These are phyloP conservation scores for Trypanosoma grayi DNA, from an alignment of 208 protist species.

Conservation along the genomic window DNA sequence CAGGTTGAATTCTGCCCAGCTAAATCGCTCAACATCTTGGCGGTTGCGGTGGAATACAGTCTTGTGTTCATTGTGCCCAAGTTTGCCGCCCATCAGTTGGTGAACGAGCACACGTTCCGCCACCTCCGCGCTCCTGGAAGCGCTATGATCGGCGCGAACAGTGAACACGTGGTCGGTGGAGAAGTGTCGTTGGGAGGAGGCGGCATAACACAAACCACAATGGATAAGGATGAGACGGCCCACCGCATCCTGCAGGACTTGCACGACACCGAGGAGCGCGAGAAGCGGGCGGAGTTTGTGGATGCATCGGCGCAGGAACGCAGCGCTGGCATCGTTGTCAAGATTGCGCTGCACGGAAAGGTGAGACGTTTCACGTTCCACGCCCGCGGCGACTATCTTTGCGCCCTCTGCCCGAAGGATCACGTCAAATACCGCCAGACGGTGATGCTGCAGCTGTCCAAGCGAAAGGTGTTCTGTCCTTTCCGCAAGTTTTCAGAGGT, in stretches of 20 bases:
- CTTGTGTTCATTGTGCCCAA: conserved; percentile 88
- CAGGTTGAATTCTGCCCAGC: conserved; percentile 96
- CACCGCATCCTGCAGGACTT: conserved; percentile 70
- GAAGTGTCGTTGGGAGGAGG: conserved; percentile 66
- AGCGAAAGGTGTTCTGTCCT: conserved; percentile 89
- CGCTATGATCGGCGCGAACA: conserved; percentile 4
- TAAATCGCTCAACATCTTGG: conserved; percentile 87
- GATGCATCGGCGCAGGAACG: conserved; percentile 73
- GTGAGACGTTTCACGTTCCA: conserved; percentile 91
- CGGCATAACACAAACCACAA: conserved; percentile 74
- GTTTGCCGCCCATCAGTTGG: conserved; percentile 71
- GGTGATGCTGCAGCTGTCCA: conserved; percentile 92
- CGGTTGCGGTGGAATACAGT: conserved; percentile 82
- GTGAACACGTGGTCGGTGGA: conserved; percentile 30
- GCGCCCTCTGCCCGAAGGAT: conserved; percentile 90
- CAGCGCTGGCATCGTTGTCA: conserved; percentile 82
- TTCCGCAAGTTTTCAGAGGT: conserved; percentile 92
- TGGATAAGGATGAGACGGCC: conserved; percentile 80
- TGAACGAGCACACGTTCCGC: conserved; percentile 90
- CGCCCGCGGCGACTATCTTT: conserved; percentile 88
- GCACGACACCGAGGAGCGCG: conserved; percentile 81
- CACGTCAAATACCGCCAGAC: conserved; percentile 93
- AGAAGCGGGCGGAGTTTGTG: conserved; percentile 89
- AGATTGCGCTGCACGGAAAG: conserved; percentile 87
- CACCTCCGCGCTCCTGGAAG: conserved; percentile 75